Conservation (phyloP, 495 filamentous ascomycete species). For the Astrothelium subdiscretum region DNA sequence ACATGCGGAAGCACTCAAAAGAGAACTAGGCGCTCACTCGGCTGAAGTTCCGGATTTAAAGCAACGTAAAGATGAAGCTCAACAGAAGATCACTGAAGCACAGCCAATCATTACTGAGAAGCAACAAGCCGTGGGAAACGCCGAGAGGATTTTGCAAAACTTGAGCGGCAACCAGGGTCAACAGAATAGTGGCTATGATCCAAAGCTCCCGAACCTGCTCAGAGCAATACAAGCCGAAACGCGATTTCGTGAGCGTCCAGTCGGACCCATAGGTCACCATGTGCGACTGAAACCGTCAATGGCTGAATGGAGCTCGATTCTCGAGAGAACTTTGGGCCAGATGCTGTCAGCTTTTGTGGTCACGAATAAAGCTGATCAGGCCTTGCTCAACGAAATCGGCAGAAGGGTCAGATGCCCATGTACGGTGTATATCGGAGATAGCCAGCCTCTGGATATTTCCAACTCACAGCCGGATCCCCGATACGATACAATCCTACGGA, state of each 20-base stretch:
- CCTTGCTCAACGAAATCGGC: constrained; percentile 51
- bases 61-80: constrained; percentile 27
- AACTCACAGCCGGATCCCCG: constrained; percentile 58
- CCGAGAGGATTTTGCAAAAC: constrained; percentile 35
- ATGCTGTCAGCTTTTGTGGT: constrained; percentile 69
- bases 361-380: constrained; percentile 56
- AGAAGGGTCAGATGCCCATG: constrained; percentile 42
- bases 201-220: constrained; percentile 51
- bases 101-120: constrained; percentile 10
- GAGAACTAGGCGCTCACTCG: constrained; percentile 28
- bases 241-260: constrained; percentile 56
- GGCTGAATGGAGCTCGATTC: constrained; percentile 62
- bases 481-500: constrained; percentile 66
- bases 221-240: constrained; percentile 52
- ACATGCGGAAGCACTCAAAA: constrained; percentile 33
- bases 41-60: constrained; percentile 23
- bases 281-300: constrained; percentile 51
- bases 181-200: constrained; percentile 44
- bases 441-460: constrained; percentile 45
- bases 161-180: constrained; percentile 43
- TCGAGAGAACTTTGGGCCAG: constrained; percentile 61
- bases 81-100: constrained; percentile 26
- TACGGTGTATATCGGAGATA: constrained; percentile 55
- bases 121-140: constrained; percentile 30
- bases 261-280: constrained; percentile 73